Evolutionary conservation across 2,329 filamentous ascomycete genomes (phyloP), one percentile per base, ranked within the genome.

Genomic region (Fusarium austroafricanum): DNA sequence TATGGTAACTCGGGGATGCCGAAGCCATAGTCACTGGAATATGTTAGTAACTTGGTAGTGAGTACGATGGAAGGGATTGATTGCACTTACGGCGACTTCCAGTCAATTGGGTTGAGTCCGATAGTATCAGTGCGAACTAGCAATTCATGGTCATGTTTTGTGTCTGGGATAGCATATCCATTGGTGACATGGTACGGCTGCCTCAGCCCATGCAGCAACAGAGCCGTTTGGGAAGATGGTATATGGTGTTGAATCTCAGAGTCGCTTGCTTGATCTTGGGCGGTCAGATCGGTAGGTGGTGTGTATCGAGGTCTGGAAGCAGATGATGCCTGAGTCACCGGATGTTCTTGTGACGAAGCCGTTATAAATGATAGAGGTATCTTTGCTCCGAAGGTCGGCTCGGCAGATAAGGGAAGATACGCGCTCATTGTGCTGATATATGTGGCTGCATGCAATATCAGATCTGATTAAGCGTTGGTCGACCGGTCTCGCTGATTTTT

Each of bases 71-170:
- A n/a, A n/a, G n/a, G n/a, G n/a, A n/a, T n/a, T n/a, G n/a, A n/a
- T n/a, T n/a, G 1, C 7, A 82, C 87, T 70, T 80, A 91, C 89
- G 90, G 88, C 61, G 88, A 85, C 80, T 92, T 92, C 88, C 88
- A 92, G 75, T 92, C 92, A 55, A 94, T 91, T 0, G 92, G 92
- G 71, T 94, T 94, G 37, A 94, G 79, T 0, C 91, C 91, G 70
- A 92, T 89, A 14, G 86, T 86, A 37, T 84, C 80, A 2, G 88
- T 85, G 73, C 85, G 86, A n/a, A 92, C 84, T 7, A 92, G 78
- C 7, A 92, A 77, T 70, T 92, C 88, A 42, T 71, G 64, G 8
- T 71, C 71, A 10, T 79, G 76, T 14, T 63, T 60, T 18, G 72
- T 61, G 10, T 65, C 44, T 0, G 87, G 87, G 8, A 88, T 75